Percentiles rank a stretch among this genome's conserved stretches.
Evolutionary conservation across 345 rosid species (phyloP).

Genomic region (Theobroma cacao): DNA sequence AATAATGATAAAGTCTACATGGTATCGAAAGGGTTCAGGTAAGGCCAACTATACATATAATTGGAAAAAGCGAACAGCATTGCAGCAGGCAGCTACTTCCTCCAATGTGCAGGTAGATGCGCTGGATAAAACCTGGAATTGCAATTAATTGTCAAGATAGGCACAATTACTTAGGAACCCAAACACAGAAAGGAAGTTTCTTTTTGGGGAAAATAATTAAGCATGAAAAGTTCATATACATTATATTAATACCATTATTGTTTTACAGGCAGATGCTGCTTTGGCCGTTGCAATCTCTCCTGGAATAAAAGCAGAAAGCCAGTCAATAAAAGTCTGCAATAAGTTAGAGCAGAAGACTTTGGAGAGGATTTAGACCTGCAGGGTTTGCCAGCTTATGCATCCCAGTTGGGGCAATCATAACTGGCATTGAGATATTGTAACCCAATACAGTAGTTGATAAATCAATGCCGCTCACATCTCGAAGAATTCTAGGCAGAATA

Average conservation of each 20-base stretch:
- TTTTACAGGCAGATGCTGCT: constrained; percentile 76
- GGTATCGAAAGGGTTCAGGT: neutral
- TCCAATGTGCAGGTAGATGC: constrained; percentile 58
- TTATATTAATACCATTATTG: constrained; percentile 61
- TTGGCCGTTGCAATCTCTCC: constrained; percentile 89
- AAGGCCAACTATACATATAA: constrained; percentile 45
- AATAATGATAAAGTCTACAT: neutral
- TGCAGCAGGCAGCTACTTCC: constrained; percentile 83
- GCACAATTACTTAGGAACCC: neutral
- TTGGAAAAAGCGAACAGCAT: constrained; percentile 77
- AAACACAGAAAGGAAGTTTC: neutral
- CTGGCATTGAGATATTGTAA: constrained; percentile 55
- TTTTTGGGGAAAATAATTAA: neutral
- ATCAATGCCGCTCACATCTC: constrained; percentile 61
- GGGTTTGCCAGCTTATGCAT: constrained; percentile 68
- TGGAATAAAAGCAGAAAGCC: constrained; percentile 26
- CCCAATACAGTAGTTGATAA: constrained; percentile 57
- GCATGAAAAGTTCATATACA: neutral
- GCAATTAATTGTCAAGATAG: neutral
- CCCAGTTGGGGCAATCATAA: constrained; percentile 78
- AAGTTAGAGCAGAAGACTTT: neutral
- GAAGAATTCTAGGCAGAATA: constrained; percentile 70
- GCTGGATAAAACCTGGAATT: constrained; percentile 58
- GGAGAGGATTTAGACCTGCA: constrained; percentile 40
- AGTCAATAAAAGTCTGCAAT: neutral